Conservation (phyloP, 768 basidiomycete species). For the Boletus fagicola region DNA sequence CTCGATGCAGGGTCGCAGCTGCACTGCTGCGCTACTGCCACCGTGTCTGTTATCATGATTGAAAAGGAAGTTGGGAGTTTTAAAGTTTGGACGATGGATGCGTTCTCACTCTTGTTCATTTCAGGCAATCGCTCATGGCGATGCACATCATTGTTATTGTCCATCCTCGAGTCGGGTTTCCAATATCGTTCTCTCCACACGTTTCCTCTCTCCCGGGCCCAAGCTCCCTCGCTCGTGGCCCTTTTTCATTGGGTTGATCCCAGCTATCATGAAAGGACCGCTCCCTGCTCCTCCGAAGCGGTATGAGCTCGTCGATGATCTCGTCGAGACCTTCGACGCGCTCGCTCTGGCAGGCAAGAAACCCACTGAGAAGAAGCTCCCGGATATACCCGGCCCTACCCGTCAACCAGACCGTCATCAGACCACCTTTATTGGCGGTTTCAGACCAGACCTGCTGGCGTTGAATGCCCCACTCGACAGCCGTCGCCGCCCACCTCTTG, state of each 20-base stretch:
- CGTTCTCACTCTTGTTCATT: background rate
- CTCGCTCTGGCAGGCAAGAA: constrained; percentile 31
- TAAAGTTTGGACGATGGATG: background rate
- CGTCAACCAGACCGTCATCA: background rate
- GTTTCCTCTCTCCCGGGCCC: constrained; percentile 5
- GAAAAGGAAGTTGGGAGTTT: too few species aligned
- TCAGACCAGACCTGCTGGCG: constrained; percentile 27
- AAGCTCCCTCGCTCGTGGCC: constrained; percentile 12
- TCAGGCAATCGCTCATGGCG: constrained; percentile 10
- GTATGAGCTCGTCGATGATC: constrained; percentile 32
- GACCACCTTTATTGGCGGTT: constrained; percentile 50
- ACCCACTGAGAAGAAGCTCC: constrained; percentile 15
- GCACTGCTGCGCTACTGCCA: too few species aligned
- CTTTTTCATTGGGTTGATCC: constrained; percentile 2
- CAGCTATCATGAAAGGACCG: constrained; percentile 23
- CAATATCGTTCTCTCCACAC: constrained; percentile 13
- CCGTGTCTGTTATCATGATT: too few species aligned
- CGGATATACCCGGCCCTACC: background rate
- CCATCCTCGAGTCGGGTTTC: constrained; percentile 20
- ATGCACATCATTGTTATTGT: constrained; percentile 1
- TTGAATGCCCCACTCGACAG: constrained; percentile 10
- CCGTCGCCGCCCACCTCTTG: constrained; percentile 9
- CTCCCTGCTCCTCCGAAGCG: constrained; percentile 13
- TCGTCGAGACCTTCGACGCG: constrained; percentile 35
- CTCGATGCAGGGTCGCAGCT: too few species aligned